Base-by-base conservation (phyloP, 2,329 filamentous ascomycete species). In the Dothidotthia symphoricarpi region DNA sequence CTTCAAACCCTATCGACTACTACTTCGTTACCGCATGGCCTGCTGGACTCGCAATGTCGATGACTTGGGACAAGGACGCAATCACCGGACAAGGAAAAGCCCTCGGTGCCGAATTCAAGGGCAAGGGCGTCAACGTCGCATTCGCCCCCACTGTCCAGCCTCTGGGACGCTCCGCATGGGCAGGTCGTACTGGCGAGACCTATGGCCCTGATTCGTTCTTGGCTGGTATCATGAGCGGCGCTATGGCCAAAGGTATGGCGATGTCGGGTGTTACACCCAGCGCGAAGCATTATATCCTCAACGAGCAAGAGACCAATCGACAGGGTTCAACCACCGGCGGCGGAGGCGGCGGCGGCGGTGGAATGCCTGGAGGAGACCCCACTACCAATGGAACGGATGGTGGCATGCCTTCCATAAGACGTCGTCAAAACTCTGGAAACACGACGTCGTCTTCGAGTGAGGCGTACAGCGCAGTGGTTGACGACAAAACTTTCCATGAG, bases 401-500 rank as follows among this genome's bases (percentile, higher is more conserved):
- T 5, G 27, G 24, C 0, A 6, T 11, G 26, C 39, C 34, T 8
- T 34, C 34, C 4, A 38, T 37, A 31, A 30, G 27, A 10, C 39
- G 39, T 24, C 34, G 37, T 29, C 41, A 43, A 81, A 34, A 78
- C 80, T 49, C 77, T 81, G 58, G 77, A 81, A 43, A 75, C 42
- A 43, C 53, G 38, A 53, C 59, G 28, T 43, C 29, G 2, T 15
- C 41, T 22, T 16, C 63, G 38, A 62, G 71, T 78, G 25, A 29
- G 12, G 34, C 39, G 12, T 42, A 42, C 31, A 37, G 31, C 25
- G 33, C 30, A 26, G 81, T 82, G 46, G 67, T 82, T 3, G 80
- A 83, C 40, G 81, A 84, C 55, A 75, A 75, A 44, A 79, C 80
- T 0, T 67, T 83, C 24, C 79, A 83, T 45, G 81, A 84, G 57